Conservation (phyloP, 306 rosid genomes). For the Alnus rubra region DNA sequence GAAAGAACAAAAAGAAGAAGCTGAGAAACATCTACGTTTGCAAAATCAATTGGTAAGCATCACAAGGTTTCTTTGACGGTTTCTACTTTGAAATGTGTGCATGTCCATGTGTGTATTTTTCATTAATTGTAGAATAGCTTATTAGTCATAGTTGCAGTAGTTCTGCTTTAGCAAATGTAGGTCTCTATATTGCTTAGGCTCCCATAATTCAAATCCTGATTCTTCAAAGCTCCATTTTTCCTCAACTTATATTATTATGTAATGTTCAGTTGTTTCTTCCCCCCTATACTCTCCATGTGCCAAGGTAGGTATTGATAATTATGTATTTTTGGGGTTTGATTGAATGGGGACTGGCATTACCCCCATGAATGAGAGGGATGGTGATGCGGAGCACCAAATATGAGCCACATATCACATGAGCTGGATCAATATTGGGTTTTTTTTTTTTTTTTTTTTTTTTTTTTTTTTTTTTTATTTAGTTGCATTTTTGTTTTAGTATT, state of each 20-base stretch:
- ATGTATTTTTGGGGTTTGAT: neutral
- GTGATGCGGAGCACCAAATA: too few species aligned
- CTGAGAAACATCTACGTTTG: constrained; percentile 84
- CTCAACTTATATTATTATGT: neutral
- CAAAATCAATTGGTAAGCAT: constrained; percentile 71
- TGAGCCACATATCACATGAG: too few species aligned
- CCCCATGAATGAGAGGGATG: neutral
- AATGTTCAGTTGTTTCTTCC: neutral
- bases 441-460: too few species aligned
- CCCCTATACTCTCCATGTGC: neutral
- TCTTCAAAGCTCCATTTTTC: neutral
- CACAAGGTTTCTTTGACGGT: constrained; percentile 12
- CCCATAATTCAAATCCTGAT: neutral
- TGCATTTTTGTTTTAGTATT: too few species aligned
- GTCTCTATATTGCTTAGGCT: neutral
- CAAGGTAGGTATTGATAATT: neutral
- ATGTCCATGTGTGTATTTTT: neutral
- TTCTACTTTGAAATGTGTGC: constrained; percentile 12
- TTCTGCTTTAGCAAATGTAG: neutral
- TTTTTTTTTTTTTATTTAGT: too few species aligned
- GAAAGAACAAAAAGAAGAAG: constrained; percentile 97
- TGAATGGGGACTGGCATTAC: neutral
- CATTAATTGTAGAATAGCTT: neutral
- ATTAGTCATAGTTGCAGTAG: neutral
- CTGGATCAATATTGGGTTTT: too few species aligned